phyloP scores from a whole-genome alignment of 1,139 yeast genomes.

The Taphrina flavorubra region DNA sequence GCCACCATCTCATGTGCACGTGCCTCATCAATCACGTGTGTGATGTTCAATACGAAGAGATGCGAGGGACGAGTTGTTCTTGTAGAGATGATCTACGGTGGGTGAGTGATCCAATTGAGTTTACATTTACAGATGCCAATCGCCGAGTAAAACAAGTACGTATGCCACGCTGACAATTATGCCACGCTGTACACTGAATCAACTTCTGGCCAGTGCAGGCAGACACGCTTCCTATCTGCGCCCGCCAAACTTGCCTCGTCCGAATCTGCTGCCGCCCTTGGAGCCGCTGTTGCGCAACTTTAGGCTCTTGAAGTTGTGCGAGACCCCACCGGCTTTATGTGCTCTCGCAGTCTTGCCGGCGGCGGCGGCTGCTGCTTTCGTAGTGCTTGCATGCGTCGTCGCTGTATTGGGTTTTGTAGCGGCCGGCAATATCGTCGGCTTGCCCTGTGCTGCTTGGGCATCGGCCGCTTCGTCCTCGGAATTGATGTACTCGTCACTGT shows the following conservation, averaged over 20 bases:
- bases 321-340: conserved; percentile 9
- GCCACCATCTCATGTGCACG: too few species aligned
- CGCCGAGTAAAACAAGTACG: too few species aligned
- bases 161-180: too few species aligned
- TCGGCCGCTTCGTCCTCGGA: conserved; percentile 29
- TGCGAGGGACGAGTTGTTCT: too few species aligned
- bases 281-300: conserved; percentile 37
- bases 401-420: not conserved
- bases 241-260: conserved; percentile 35
- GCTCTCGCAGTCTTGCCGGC: not conserved
- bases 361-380: not conserved
- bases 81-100: too few species aligned
- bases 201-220: too few species aligned
- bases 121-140: too few species aligned
- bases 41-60: too few species aligned
- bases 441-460: conserved; percentile 18
- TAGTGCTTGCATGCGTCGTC: not conserved
- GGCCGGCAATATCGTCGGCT: too few species aligned
- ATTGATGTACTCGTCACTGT: conserved; percentile 38
- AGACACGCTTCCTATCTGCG: not conserved
- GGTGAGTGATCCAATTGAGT: too few species aligned
- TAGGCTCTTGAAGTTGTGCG: conserved; percentile 36
- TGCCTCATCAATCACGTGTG: too few species aligned
- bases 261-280: conserved; percentile 38
- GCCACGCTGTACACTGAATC: too few species aligned